These are phyloP conservation scores for Pythium dissimile DNA, from an alignment of 352 stramenopile species.

Conservation along the genomic window DNA sequence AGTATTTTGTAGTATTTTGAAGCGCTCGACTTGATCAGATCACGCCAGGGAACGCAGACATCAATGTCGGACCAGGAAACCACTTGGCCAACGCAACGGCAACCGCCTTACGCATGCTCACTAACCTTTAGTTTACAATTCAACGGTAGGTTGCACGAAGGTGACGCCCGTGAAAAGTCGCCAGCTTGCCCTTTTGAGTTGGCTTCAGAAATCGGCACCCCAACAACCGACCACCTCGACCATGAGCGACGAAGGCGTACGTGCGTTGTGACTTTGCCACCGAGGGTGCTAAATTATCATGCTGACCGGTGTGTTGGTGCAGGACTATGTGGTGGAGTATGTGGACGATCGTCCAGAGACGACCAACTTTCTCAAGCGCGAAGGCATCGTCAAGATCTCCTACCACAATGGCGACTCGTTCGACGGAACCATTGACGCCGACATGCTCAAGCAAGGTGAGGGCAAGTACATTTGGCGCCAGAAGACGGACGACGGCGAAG, in stretches of 20 bases:
- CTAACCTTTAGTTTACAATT: too few species aligned
- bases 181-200: too few species aligned
- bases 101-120: too few species aligned
- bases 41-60: too few species aligned
- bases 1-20: too few species aligned
- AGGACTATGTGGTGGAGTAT: conserved; percentile 83
- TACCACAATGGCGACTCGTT: conserved; percentile 91
- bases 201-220: too few species aligned
- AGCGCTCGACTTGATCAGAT: too few species aligned
- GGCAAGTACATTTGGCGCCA: conserved; percentile 89
- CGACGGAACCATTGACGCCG: conserved; percentile 77
- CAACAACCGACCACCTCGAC: not conserved
- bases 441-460: conserved; percentile 80
- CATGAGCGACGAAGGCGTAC: conserved; percentile 55
- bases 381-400: conserved; percentile 83
- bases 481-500: conserved; percentile 62
- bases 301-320: not conserved
- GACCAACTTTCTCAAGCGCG: conserved; percentile 76
- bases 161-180: conserved; percentile 14
- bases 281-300: not conserved
- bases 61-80: too few species aligned
- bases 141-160: conserved; percentile 19
- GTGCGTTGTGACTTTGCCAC: not conserved
- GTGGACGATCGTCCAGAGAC: conserved; percentile 86
- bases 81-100: too few species aligned